Evolutionary conservation across 2,329 filamentous ascomycete species (phyloP).

Genomic region (Colletotrichum tabaci): DNA sequence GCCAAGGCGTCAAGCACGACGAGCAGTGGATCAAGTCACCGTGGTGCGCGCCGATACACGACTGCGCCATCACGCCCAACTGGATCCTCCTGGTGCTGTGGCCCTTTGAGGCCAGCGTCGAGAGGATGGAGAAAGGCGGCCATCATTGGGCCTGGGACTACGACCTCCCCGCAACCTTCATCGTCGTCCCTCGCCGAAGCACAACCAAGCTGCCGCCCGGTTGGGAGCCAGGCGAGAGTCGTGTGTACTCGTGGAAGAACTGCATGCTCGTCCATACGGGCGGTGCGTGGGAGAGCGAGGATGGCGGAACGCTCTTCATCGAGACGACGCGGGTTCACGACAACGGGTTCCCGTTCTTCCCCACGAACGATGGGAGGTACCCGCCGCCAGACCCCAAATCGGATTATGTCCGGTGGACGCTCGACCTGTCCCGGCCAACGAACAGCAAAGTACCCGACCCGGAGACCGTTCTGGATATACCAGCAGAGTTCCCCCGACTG

Average conservation of each 20-base stretch:
- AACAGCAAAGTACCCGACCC: constrained; percentile 49
- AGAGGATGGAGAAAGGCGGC: constrained; percentile 54
- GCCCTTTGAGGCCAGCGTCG: constrained; percentile 53
- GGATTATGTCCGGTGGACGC: constrained; percentile 58
- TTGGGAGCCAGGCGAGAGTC: constrained; percentile 46
- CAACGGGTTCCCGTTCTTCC: constrained; percentile 45
- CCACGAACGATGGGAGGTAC: constrained; percentile 41
- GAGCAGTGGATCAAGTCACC: constrained; percentile 66
- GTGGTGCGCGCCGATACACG: constrained; percentile 60
- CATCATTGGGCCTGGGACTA: constrained; percentile 56
- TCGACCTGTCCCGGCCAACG: constrained; percentile 52
- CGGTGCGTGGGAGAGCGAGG: constrained; percentile 44
- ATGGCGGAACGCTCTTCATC: constrained; percentile 11
- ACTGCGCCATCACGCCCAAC: constrained; percentile 56
- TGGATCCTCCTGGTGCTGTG: constrained; percentile 54
- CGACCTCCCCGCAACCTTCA: constrained; percentile 28
- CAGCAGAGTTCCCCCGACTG: constrained; percentile 60
- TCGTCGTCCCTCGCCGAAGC: constrained; percentile 21
- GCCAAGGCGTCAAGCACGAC: constrained; percentile 58
- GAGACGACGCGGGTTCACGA: constrained; percentile 47
- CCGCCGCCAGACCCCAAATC: constrained; percentile 53
- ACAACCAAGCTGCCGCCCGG: constrained; percentile 40
- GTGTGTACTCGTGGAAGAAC: constrained; percentile 42
- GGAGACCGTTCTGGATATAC: constrained; percentile 52
- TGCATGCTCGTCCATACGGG: constrained; percentile 40